Percentiles rank a stretch among this genome's conserved stretches.
Evolutionary conservation across 2,329 filamentous ascomycete species (phyloP).

Genomic region (Rutstroemia sp.): DNA sequence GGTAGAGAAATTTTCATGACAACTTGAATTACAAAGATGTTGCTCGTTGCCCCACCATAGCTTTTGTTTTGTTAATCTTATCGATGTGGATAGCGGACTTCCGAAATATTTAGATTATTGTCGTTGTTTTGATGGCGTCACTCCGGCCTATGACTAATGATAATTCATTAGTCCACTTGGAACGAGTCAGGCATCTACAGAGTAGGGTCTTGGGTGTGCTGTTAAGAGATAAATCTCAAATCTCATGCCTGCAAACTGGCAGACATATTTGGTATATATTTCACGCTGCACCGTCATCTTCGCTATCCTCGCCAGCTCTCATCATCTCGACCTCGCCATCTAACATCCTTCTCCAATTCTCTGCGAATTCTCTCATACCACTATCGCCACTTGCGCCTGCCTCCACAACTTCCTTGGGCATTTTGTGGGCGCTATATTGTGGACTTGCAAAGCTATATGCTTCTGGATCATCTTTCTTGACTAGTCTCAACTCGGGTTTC

Average conservation of each 20-base stretch:
- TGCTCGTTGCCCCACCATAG: constrained; percentile 1
- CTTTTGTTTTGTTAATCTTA: not conserved
- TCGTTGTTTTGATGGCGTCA: not conserved
- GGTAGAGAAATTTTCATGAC: not conserved
- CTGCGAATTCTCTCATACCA: constrained; percentile 73
- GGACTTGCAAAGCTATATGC: constrained; percentile 80
- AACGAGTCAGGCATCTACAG: not conserved
- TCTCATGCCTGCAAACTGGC: not conserved
- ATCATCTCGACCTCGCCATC: constrained; percentile 33
- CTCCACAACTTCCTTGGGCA: constrained; percentile 86
- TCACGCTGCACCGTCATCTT: constrained; percentile 19
- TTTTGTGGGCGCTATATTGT: constrained; percentile 90
- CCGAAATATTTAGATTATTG: not conserved
- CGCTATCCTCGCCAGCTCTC: constrained; percentile 33
- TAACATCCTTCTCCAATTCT: constrained; percentile 60
- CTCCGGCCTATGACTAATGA: not conserved
- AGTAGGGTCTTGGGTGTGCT: not conserved
- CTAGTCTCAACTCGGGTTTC: constrained; percentile 71
- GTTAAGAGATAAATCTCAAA: not conserved
- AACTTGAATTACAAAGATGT: not conserved
- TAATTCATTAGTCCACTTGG: not conserved
- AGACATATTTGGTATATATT: no score
- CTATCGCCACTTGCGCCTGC: constrained; percentile 61
- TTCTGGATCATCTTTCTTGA: constrained; percentile 78
- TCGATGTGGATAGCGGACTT: constrained; percentile 1